Percentiles rank a stretch among this genome's conserved stretches.
Conservation (phyloP, 2,329 filamentous ascomycete genomes). For the Drechslerella coelobrocha region DNA sequence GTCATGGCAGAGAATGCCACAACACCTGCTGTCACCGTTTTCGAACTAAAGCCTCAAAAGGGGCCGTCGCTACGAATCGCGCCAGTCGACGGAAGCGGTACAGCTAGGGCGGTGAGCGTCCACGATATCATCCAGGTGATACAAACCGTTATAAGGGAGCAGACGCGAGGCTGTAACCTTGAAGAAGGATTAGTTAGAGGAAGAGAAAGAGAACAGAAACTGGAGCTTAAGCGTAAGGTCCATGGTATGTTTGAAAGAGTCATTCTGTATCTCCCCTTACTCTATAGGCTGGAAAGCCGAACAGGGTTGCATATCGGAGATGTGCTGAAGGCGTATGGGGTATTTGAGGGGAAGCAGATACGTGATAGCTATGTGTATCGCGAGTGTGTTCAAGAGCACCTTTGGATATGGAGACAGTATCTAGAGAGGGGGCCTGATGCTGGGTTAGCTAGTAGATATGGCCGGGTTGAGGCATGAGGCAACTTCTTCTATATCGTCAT, state of each 20-base stretch:
- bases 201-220: too few relatives aligned
- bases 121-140: neutral
- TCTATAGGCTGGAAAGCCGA: neutral
- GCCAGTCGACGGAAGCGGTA: neutral
- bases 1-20: neutral
- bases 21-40: neutral
- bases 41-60: neutral
- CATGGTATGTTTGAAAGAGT: constrained; percentile 3
- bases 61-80: neutral
- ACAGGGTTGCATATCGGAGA: neutral
- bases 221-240: too few relatives aligned
- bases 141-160: neutral
- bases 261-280: neutral
- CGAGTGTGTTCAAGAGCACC: too few relatives aligned
- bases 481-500: too few relatives aligned
- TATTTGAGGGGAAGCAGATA: neutral
- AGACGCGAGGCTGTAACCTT: neutral
- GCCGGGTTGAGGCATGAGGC: neutral
- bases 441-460: neutral
- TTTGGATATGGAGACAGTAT: too few relatives aligned
- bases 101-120: neutral
- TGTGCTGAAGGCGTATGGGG: neutral
- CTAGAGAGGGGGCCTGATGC: too few relatives aligned
- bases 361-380: too few relatives aligned
- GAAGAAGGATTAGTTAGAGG: too few relatives aligned